Evolutionary conservation across 495 filamentous ascomycete species (phyloP).

Genomic region (Penicillium longicatenatum): DNA sequence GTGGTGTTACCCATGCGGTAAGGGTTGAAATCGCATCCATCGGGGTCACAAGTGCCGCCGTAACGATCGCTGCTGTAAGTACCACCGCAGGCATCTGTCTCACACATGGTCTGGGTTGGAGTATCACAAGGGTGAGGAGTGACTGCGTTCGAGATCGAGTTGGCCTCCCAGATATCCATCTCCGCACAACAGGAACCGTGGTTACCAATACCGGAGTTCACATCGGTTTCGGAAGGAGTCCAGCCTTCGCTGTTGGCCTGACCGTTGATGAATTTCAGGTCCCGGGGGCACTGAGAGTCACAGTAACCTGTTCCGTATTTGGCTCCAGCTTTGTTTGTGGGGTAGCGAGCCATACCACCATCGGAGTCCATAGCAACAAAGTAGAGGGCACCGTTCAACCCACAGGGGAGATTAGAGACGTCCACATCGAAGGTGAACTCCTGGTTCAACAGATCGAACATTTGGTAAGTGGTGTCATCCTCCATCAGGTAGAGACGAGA

Average conservation of each 20-base stretch:
- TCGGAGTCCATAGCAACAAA: constrained; percentile 65
- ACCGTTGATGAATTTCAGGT: constrained; percentile 72
- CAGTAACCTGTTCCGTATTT: constrained; percentile 77
- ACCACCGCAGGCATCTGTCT: constrained; percentile 56
- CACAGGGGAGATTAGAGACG: constrained; percentile 63
- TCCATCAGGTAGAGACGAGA: constrained; percentile 65
- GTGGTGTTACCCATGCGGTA: constrained; percentile 63
- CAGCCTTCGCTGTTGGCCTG: constrained; percentile 60
- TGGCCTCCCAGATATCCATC: constrained; percentile 76
- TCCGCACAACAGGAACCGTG: constrained; percentile 72
- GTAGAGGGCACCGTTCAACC: constrained; percentile 74
- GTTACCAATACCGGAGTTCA: constrained; percentile 59
- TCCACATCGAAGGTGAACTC: constrained; percentile 75
- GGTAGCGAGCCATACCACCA: constrained; percentile 55
- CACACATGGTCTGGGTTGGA: constrained; percentile 58
- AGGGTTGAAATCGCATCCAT: constrained; percentile 79
- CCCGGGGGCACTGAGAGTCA: constrained; percentile 69
- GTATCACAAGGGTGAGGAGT: constrained; percentile 67
- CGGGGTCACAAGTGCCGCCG: constrained; percentile 67
- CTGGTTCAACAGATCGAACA: constrained; percentile 57
- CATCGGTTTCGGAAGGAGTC: constrained; percentile 57
- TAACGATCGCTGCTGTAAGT: constrained; percentile 47
- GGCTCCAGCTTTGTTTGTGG: constrained; percentile 66
- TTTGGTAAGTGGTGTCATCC: constrained; percentile 57
- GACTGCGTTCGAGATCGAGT: constrained; percentile 56